Percentiles rank a stretch among this genome's conserved stretches.
Conservation (phyloP, 805 yeast genomes). For the Saturnispora quitensis region DNA sequence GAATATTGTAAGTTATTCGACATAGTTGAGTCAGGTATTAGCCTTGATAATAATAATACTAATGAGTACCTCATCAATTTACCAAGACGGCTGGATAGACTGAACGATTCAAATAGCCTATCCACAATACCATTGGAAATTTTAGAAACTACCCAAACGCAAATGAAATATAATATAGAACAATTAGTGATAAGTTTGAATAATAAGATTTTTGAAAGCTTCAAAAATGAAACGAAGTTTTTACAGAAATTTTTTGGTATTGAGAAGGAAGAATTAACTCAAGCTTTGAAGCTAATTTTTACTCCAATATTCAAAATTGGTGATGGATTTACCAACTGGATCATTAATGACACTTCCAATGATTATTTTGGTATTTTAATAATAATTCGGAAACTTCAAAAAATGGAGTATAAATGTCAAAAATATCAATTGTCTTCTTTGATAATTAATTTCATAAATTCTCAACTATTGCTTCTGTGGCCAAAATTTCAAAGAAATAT, state of each 20-base stretch:
- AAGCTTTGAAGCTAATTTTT: slow-evolving; percentile 40
- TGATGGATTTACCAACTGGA: slow-evolving; percentile 34
- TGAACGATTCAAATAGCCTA: slow-evolving; percentile 33
- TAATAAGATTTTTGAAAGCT: slow-evolving; percentile 66
- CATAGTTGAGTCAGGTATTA: slow-evolving; percentile 38
- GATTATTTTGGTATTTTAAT: slow-evolving; percentile 77
- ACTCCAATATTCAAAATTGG: slow-evolving; percentile 45
- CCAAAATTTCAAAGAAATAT: slow-evolving; percentile 72
- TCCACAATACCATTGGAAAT: slow-evolving; percentile 63
- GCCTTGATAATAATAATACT: slow-evolving; percentile 19
- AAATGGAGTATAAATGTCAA: slow-evolving; percentile 55
- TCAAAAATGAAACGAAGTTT: slow-evolving; percentile 67
- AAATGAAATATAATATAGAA: slow-evolving; percentile 52
- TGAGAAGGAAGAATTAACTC: slow-evolving; percentile 33
- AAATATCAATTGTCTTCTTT: slow-evolving; percentile 60
- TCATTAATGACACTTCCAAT: slow-evolving; percentile 32
- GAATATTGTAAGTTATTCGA: slow-evolving; percentile 49
- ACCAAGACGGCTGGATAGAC: slow-evolving; percentile 51
- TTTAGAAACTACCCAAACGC: slow-evolving; percentile 47
- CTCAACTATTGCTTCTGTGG: slow-evolving; percentile 67
- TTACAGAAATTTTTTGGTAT: slow-evolving; percentile 60
- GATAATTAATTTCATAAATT: slow-evolving; percentile 55
- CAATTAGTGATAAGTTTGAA: slow-evolving; percentile 64
- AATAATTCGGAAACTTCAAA: slow-evolving; percentile 62
- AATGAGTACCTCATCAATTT: slow-evolving; percentile 49